These are phyloP conservation scores for Daldinia sp. DNA, from an alignment of 2,329 filamentous ascomycete species.

Conservation along the genomic window DNA sequence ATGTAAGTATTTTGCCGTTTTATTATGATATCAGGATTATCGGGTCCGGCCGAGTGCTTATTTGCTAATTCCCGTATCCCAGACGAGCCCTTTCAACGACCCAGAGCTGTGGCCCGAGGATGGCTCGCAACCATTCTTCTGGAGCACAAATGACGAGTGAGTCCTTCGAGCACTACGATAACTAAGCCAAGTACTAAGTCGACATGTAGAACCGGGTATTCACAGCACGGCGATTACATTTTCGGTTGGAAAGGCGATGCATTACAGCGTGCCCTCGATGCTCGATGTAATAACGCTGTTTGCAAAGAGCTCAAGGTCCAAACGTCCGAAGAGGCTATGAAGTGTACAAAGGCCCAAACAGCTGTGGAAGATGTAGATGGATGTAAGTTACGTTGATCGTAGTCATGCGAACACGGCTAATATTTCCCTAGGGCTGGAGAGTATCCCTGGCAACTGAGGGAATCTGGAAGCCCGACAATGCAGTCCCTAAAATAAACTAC, in stretches of 20 bases:
- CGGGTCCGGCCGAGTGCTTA: not conserved
- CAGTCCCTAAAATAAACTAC: no score
- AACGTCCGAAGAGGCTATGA: constrained; percentile 42
- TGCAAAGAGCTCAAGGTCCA: constrained; percentile 43
- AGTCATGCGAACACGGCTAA: not conserved
- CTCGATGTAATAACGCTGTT: constrained; percentile 48
- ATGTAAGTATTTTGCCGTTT: constrained; percentile 39
- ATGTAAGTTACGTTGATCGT: constrained; percentile 34
- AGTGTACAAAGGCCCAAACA: constrained; percentile 39
- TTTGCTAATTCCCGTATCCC: constrained; percentile 3
- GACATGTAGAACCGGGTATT: constrained; percentile 36
- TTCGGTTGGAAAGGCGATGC: constrained; percentile 53
- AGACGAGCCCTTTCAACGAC: constrained; percentile 43
- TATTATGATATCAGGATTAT: not conserved
- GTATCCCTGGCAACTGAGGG: constrained; percentile 30
- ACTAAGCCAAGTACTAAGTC: not conserved
- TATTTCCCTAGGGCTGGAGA: constrained; percentile 24
- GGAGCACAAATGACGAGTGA: constrained; percentile 42
- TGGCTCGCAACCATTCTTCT: constrained; percentile 44
- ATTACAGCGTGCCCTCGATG: constrained; percentile 52
- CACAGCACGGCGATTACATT: constrained; percentile 51
- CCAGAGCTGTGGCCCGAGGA: constrained; percentile 43
- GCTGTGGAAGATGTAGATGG: constrained; percentile 43
- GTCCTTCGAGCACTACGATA: not conserved
- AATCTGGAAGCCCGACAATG: no score